Conservation (phyloP, 2,329 filamentous ascomycete species). For the Sarocladium oryzae region DNA sequence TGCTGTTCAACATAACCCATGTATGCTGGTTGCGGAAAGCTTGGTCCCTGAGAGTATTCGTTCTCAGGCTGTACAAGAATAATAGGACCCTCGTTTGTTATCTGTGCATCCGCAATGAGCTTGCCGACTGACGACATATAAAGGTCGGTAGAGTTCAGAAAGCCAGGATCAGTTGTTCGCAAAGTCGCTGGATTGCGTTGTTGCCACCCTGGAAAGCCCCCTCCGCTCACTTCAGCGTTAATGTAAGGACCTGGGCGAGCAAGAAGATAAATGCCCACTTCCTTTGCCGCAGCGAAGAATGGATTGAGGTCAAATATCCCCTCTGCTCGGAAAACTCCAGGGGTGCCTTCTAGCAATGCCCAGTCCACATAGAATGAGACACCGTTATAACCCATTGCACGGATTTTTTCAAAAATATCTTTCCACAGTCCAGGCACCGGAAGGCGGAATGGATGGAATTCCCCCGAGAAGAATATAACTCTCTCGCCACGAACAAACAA, state of each 20-base stretch:
- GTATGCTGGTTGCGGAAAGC: no score
- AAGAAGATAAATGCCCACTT: slow-evolving; percentile 71
- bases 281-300: slow-evolving; percentile 68
- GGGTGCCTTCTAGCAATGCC: slow-evolving; percentile 69
- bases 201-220: slow-evolving; percentile 77
- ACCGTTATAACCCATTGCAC: slow-evolving; percentile 70
- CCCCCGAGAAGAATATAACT: slow-evolving; percentile 65
- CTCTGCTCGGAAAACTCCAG: slow-evolving; percentile 60
- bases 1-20: no score
- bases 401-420: slow-evolving; percentile 78
- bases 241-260: slow-evolving; percentile 69
- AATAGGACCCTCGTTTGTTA: slow-evolving; percentile 75
- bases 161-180: slow-evolving; percentile 56
- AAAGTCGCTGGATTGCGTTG: slow-evolving; percentile 59
- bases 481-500: slow-evolving; percentile 64
- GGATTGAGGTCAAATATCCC: slow-evolving; percentile 67
- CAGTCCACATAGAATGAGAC: slow-evolving; percentile 77
- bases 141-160: slow-evolving; percentile 60
- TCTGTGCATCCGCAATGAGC: slow-evolving; percentile 68
- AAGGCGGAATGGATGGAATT: slow-evolving; percentile 61
- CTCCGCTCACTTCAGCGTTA: slow-evolving; percentile 70
- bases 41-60: slow-evolving; percentile 47
- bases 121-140: slow-evolving; percentile 56
- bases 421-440: slow-evolving; percentile 39
- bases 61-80: slow-evolving; percentile 79